Evolutionary conservation across 306 rosid species (phyloP).

Genomic region (peach (Prunus persica)): Prunus_persica_NCBIv2 NC_034010.1:16178501-16179000

Average conservation of each 20-base stretch:
- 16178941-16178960: background rate
- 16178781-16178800: too few species aligned
- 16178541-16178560: background rate
- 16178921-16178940: background rate
- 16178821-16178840: too few species aligned
- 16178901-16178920: rapidly evolving
- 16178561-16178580: rapidly evolving
- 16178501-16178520: background rate
- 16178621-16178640: background rate
- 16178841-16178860: background rate
- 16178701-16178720: background rate
- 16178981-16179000: background rate
- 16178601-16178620: background rate
- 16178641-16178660: background rate
- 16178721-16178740: too few species aligned
- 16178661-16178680: rapidly evolving
- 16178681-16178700: background rate
- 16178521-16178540: background rate
- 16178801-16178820: too few species aligned
- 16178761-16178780: too few species aligned
- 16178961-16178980: background rate
- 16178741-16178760: too few species aligned
- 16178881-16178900: background rate
- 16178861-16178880: background rate
- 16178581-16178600: background rate